These are phyloP conservation scores for Ascochyta fabae DNA, from an alignment of 2,329 filamentous ascomycete species.

Conservation along the genomic window DNA sequence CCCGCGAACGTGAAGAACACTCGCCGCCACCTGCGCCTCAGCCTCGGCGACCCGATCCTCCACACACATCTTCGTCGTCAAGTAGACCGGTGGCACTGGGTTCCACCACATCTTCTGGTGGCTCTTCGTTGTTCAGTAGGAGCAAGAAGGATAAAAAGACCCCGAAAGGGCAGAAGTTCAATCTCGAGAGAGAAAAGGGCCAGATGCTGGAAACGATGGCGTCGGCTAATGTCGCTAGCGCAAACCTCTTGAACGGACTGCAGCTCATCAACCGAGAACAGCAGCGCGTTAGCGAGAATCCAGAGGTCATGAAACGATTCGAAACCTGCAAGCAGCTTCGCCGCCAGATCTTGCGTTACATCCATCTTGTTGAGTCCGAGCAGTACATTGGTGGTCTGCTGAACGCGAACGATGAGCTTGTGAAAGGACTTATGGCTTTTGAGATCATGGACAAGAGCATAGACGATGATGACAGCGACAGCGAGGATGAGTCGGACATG, in stretches of 20 bases:
- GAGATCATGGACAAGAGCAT: slow-evolving; percentile 91
- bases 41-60: slow-evolving; percentile 33
- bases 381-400: slow-evolving; percentile 91
- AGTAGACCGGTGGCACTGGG: slow-evolving; percentile 38
- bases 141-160: slow-evolving; percentile 61
- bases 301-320: slow-evolving; percentile 75
- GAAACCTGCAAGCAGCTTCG: slow-evolving; percentile 86
- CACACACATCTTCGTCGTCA: slow-evolving; percentile 39
- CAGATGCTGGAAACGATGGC: slow-evolving; percentile 88
- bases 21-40: slow-evolving; percentile 44
- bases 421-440: slow-evolving; percentile 89
- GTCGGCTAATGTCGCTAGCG: slow-evolving; percentile 87
- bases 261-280: slow-evolving; percentile 90
- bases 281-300: slow-evolving; percentile 86
- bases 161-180: slow-evolving; percentile 70
- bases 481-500: slow-evolving; percentile 56
- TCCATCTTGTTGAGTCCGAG: slow-evolving; percentile 86
- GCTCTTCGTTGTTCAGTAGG: slow-evolving; percentile 60
- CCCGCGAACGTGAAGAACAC: slow-evolving; percentile 66
- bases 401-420: slow-evolving; percentile 94
- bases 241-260: slow-evolving; percentile 84
- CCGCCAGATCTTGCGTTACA: slow-evolving; percentile 86
- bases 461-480: slow-evolving; percentile 73
- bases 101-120: slow-evolving; percentile 48
- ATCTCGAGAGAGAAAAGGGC: slow-evolving; percentile 84